phyloP scores from a whole-genome alignment of 345 rosid genomes.

The Sonneratia alba region DNA sequence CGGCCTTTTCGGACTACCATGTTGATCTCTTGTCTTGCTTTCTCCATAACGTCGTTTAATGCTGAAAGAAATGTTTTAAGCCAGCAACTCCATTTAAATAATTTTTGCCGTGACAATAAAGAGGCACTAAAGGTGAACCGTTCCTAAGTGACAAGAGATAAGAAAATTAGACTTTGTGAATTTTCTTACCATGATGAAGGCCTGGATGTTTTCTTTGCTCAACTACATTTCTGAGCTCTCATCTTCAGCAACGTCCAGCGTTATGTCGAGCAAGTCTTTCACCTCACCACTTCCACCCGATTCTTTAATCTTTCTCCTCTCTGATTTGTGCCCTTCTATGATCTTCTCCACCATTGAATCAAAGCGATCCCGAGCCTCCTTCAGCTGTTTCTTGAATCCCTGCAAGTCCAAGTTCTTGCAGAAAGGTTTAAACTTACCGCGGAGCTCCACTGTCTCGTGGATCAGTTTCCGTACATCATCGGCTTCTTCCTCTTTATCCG shows the following conservation, averaged over 20 bases:
- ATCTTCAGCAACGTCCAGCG: conserved; percentile 59
- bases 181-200: conserved; percentile 54
- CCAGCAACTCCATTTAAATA: no score
- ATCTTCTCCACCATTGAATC: conserved; percentile 36
- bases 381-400: conserved; percentile 27
- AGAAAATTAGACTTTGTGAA: not conserved
- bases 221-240: conserved; percentile 45
- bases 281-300: conserved; percentile 8
- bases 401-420: conserved; percentile 47
- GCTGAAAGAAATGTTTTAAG: no score
- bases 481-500: conserved; percentile 23
- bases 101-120: not conserved
- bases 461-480: conserved; percentile 32
- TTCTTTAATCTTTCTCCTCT: conserved; percentile 17
- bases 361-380: conserved; percentile 24
- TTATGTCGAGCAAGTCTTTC: conserved; percentile 48
- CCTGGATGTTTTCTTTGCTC: conserved; percentile 63
- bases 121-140: not conserved
- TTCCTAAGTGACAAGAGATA: not conserved
- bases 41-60: conserved; percentile 16
- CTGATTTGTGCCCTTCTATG: conserved; percentile 46
- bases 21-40: conserved; percentile 50
- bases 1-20: conserved; percentile 23
- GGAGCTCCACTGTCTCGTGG: conserved; percentile 21
- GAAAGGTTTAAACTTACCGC: conserved; percentile 45